phyloP scores from a whole-genome alignment of 345 rosid species.

The Gossypium mustelinum region DNA sequence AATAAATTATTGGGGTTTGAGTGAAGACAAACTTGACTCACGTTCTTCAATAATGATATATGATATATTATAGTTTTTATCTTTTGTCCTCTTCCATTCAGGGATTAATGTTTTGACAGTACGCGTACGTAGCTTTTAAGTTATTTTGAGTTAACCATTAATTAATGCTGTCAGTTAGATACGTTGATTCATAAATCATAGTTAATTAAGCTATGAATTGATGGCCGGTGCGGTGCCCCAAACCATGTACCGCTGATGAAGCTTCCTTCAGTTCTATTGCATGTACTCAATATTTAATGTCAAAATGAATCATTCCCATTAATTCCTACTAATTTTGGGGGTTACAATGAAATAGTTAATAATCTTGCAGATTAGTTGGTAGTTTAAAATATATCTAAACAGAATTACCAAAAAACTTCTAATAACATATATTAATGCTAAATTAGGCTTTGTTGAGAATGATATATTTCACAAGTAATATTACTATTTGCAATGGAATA shows the following conservation, averaged over 20 bases:
- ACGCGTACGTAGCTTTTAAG: not conserved
- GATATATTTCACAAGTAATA: too few relatives aligned
- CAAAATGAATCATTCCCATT: not conserved
- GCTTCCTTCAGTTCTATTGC: constrained; percentile 23
- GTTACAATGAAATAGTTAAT: too few relatives aligned
- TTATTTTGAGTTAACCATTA: not conserved
- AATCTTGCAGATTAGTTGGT: too few relatives aligned
- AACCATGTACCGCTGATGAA: constrained; percentile 30
- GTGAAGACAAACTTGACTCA: constrained; percentile 44
- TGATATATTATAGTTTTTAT: not conserved
- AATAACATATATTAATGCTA: not conserved
- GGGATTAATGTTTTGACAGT: constrained; percentile 27
- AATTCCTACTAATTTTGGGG: not conserved
- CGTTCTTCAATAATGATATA: constrained; percentile 38
- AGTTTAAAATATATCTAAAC: not conserved
- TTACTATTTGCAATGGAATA: too few relatives aligned
- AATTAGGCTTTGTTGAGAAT: too few relatives aligned
- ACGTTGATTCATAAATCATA: not conserved
- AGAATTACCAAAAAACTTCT: too few relatives aligned
- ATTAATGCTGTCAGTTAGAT: not conserved
- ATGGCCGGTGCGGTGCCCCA: constrained; percentile 44
- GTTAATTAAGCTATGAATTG: not conserved
- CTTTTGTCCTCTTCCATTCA: constrained; percentile 23
- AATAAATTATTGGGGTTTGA: constrained; percentile 21
- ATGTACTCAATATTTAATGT: too few relatives aligned